Evolutionary conservation across 305 asterid genomes (phyloP).

Genomic region (Withania somnifera): DNA sequence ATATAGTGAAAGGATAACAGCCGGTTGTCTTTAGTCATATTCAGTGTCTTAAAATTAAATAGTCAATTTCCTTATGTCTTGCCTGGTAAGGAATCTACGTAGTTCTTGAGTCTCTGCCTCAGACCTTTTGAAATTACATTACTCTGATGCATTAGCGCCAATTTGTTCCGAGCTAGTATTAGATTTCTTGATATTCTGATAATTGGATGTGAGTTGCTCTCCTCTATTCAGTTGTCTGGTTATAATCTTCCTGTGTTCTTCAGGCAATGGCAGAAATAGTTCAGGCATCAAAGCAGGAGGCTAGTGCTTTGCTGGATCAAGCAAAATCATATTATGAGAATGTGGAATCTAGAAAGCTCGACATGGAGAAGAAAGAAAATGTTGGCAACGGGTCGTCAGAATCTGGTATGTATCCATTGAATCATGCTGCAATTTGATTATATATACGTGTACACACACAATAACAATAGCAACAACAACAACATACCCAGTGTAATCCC

Average conservation of each 20-base stretch:
- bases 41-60: background rate
- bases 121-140: background rate
- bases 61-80: background rate
- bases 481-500: background rate
- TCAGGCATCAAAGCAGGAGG: slow-evolving; percentile 71
- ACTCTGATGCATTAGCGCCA: background rate
- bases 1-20: background rate
- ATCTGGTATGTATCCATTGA: slow-evolving; percentile 29
- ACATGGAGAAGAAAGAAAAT: slow-evolving; percentile 27
- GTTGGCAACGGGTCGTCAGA: slow-evolving; percentile 12
- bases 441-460: background rate
- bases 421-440: background rate
- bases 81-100: background rate
- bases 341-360: slow-evolving; percentile 23
- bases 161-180: background rate
- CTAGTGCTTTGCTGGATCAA: slow-evolving; percentile 47
- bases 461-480: background rate
- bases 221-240: background rate
- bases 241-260: slow-evolving; percentile 11
- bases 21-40: background rate
- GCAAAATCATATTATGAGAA: slow-evolving; percentile 47
- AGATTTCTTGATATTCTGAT: background rate
- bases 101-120: background rate
- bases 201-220: background rate
- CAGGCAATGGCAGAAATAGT: slow-evolving; percentile 87